phyloP scores from a whole-genome alignment of 768 basidiomycete species.

The Podaxis carcinomalis region DNA sequence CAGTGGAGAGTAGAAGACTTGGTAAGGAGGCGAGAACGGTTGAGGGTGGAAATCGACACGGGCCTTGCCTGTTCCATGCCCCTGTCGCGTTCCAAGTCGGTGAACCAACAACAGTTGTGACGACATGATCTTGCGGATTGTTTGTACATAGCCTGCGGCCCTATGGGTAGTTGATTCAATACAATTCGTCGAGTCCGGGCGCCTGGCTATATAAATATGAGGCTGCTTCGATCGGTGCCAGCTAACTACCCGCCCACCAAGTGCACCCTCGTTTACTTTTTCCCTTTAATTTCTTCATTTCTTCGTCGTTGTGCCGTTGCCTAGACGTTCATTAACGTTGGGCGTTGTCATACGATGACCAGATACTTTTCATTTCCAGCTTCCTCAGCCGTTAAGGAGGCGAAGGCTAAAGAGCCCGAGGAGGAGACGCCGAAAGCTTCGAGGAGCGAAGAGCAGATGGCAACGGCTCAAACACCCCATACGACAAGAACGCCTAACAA shows the following conservation, averaged over 20 bases:
- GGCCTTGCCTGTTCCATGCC: background rate
- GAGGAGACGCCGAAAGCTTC: background rate
- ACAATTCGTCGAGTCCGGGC: background rate
- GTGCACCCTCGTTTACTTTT: background rate
- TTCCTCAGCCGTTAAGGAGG: background rate
- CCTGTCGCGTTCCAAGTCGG: background rate
- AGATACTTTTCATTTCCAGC: background rate
- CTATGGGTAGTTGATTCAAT: background rate
- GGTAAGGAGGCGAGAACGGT: background rate
- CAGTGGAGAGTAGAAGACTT: background rate
- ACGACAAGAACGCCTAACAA: conserved; percentile 2
- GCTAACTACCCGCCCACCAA: background rate
- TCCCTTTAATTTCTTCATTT: background rate
- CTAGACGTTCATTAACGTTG: background rate
- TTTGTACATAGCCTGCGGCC: background rate
- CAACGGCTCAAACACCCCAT: background rate
- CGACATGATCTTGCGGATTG: background rate
- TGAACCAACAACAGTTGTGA: background rate
- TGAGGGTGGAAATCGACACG: background rate
- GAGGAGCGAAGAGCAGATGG: background rate
- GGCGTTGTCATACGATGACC: background rate
- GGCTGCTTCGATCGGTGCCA: background rate
- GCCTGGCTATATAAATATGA: conserved; percentile 5
- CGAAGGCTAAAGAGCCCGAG: background rate
- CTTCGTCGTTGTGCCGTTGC: background rate